These are phyloP conservation scores for Hymenoscyphus scutula DNA, from an alignment of 2,329 filamentous ascomycete species.

Conservation along the genomic window DNA sequence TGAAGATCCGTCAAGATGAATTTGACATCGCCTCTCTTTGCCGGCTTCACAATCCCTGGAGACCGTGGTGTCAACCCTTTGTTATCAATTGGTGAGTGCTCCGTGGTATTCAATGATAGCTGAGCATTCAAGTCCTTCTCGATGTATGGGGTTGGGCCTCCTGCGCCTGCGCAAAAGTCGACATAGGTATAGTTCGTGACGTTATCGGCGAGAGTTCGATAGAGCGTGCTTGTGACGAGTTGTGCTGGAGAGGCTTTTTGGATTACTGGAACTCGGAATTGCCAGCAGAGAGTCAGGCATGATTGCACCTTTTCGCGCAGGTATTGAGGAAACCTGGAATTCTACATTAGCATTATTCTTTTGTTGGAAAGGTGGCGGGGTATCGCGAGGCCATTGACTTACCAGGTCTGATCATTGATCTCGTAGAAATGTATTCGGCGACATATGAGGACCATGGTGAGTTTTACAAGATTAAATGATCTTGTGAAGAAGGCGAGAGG, in stretches of 20 bases:
- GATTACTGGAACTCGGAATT: constrained; percentile 54
- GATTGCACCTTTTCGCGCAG: constrained; percentile 64
- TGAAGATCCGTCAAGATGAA: constrained; percentile 67
- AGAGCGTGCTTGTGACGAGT: constrained; percentile 58
- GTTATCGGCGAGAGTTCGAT: constrained; percentile 46
- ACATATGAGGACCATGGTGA: constrained; percentile 48
- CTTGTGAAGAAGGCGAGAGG: background rate
- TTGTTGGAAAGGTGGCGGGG: background rate
- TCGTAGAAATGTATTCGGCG: constrained; percentile 64
- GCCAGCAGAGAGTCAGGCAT: constrained; percentile 64
- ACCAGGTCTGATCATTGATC: constrained; percentile 67
- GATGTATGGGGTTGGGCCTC: constrained; percentile 66
- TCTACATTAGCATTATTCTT: constrained; percentile 13
- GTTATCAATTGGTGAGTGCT: constrained; percentile 28
- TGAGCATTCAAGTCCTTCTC: constrained; percentile 56
- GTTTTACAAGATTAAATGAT: background rate
- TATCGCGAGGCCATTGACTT: constrained; percentile 25
- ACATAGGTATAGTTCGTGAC: constrained; percentile 60
- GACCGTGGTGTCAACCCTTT: constrained; percentile 27
- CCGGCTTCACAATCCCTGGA: constrained; percentile 22
- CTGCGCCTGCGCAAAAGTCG: constrained; percentile 74
- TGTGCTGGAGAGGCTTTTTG: constrained; percentile 57
- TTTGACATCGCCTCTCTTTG: constrained; percentile 40
- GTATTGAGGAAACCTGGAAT: constrained; percentile 60
- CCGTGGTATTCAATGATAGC: constrained; percentile 30